Evolutionary conservation across 257 asterid species (phyloP), one percentile per base, ranked within the genome.

Genomic region (Gentiana straminea): DNA sequence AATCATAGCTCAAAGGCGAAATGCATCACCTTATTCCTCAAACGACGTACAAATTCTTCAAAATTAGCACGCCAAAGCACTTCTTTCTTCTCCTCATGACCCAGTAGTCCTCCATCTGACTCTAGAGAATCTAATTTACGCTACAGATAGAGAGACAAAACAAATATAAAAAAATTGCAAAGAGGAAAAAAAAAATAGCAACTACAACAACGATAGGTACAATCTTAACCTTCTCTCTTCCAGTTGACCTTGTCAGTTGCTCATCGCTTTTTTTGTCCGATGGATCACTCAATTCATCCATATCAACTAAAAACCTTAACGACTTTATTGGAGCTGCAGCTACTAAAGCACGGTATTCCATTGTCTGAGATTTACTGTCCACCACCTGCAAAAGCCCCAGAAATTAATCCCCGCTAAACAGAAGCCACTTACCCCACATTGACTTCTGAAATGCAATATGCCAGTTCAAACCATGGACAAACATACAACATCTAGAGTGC

Each of bases 1-100:
- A 41, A 10, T 41, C 24, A 41, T 5, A 41, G 46, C 7, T 3
- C 11, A 24, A 57, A 49, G 56, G 37, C 33, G 33, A 32, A 39
- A 36, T 0, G 34, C 51, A 48, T 63, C 66, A 91, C 98, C 95
- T 88, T 85, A 64, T 77, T 73, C 70, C 89, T 74, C 63, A 83
- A 64, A 55, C 81, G 80, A 44, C 73, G 78, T 54, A 83, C 54
- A 77, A 88, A 69, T 76, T 92, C 98, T 66, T 88, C 95, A 64
- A 71, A 75, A 64, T 92, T 92, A 54, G 81, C 97, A 62, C 95
- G 94, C 98, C 97, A 92, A 68, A 92, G 82, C 52, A 81, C 80
- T 74, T 80, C 85, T 72, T 78, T 85, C 71, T 69, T 73, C 61
- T 57, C 67, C 56, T 66, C 61, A 39, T 67, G 51, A 58, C 55